Percentiles rank a stretch among this genome's conserved stretches.
Conservation (phyloP, 2,329 filamentous ascomycete genomes). For the Mycocentrospora acerina region DNA sequence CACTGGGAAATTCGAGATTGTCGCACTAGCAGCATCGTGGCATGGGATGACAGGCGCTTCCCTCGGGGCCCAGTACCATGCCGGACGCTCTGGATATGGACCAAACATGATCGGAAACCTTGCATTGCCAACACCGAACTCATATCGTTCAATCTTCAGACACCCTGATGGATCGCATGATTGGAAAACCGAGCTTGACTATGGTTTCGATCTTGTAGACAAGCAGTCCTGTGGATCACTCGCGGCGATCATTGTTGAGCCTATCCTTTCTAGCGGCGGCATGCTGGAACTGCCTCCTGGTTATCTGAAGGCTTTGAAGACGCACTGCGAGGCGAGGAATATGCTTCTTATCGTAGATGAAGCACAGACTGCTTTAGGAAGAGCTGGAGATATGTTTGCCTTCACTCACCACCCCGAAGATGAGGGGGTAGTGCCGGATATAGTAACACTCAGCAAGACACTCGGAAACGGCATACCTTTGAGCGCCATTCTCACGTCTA, state of each 20-base stretch:
- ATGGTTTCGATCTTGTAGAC: conserved; percentile 63
- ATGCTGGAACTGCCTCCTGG: conserved; percentile 61
- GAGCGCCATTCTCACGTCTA: conserved; percentile 58
- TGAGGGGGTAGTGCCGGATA: conserved; percentile 49
- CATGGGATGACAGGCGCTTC: conserved; percentile 62
- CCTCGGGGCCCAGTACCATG: conserved; percentile 55
- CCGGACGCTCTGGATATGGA: conserved; percentile 52
- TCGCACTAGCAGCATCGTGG: conserved; percentile 60
- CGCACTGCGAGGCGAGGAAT: conserved; percentile 35
- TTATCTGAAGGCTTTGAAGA: conserved; percentile 59
- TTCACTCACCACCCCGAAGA: conserved; percentile 28
- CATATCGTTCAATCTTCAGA: conserved; percentile 63
- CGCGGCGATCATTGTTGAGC: conserved; percentile 64
- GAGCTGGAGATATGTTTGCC: conserved; percentile 55
- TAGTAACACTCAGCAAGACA: conserved; percentile 63
- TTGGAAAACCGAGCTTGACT: conserved; percentile 66
- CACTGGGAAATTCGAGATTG: conserved; percentile 66
- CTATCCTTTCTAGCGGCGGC: conserved; percentile 60
- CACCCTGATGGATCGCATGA: conserved; percentile 62
- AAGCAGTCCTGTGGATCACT: conserved; percentile 61
- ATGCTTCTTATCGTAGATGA: conserved; percentile 44
- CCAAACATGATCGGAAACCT: conserved; percentile 57
- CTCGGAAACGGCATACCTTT: conserved; percentile 63
- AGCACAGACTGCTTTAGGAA: conserved; percentile 40
- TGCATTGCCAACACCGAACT: conserved; percentile 60